Evolutionary conservation across 169 alveolate genomes (phyloP), one percentile per base, ranked within the genome.

Genomic region (Plasmodium fragile): DNA sequence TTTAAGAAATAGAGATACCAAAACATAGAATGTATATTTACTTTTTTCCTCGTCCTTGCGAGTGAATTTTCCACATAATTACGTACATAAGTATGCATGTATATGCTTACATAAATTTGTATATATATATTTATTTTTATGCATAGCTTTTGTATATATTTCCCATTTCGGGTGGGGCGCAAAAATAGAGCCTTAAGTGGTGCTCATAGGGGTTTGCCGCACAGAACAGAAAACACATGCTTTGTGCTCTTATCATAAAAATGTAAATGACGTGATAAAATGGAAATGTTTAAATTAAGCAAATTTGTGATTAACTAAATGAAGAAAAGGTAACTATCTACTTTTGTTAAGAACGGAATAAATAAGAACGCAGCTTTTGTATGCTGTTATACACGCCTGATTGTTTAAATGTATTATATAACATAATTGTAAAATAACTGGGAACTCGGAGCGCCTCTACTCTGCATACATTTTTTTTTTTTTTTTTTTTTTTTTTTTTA

Each of bases 131-230:
- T 45, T 45, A 13, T 75, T 75, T 32, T 32, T 30, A 28, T 32
- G 82, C 7, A 4, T 32, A 75, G 3, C n/a, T 2, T 2, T 65
- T 69, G 30, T 69, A 16, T 41, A 16, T 39, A 10, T 65, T 82
- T 82, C 43, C 43, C 71, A 28, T 53, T 82, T 13, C 30, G 82
- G 59, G 41, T 7, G 78, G 30, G 36, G 65, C n/a, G 71, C 45
- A 75, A 85, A 85, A 85, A 73, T 85, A 75, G 93, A 77, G 93
- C 93, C 45, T 41, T 85, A 85, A 75, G 93, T 69, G 93, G 93
- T 85, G 93, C 75, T 55, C 55, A 5, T 16, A 53, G 75, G 70
- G 79, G 72, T 34, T 34, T 18, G 52, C 69, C 70, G 28, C 79
- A 59, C 80, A 22, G 6, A 65, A n/a, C n/a, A n/a, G 16, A 80